phyloP scores from a whole-genome alignment of 2,329 filamentous ascomycete genomes.

The Epichloe elymi region DNA sequence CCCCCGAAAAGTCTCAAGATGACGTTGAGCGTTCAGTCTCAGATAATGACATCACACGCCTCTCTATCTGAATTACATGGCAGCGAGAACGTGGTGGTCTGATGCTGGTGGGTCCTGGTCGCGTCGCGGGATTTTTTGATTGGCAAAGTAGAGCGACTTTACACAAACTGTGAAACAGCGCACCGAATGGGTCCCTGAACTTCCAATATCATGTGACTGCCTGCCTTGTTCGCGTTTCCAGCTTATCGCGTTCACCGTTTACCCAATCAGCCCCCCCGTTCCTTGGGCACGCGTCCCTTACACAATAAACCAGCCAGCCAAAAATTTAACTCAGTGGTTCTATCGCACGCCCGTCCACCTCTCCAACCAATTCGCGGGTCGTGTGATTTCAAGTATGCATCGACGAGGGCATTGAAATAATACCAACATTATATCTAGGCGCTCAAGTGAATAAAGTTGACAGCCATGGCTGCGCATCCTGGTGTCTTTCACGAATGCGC shows the following conservation, averaged over 20 bases:
- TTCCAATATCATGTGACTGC: constrained; percentile 19
- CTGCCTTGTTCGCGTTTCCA: constrained; percentile 24
- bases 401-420: background rate
- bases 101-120: background rate
- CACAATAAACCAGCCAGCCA: background rate
- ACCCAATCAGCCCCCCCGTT: background rate
- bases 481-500: constrained; percentile 29
- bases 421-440: background rate
- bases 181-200: background rate
- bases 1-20: background rate
- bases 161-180: accelerated
- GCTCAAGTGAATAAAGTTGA: background rate
- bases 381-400: background rate
- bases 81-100: background rate
- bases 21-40: background rate
- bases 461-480: constrained; percentile 17
- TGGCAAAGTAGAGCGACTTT: background rate
- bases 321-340: no score
- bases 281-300: constrained; percentile 7
- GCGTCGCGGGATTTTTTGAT: background rate
- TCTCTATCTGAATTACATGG: no score
- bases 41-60: background rate
- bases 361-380: no score
- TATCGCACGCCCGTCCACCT: no score
- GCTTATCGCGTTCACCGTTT: background rate